These are phyloP conservation scores for Apiotrichum laibachii DNA, from an alignment of 1,284 basidiomycete species.

Conservation along the genomic window DNA sequence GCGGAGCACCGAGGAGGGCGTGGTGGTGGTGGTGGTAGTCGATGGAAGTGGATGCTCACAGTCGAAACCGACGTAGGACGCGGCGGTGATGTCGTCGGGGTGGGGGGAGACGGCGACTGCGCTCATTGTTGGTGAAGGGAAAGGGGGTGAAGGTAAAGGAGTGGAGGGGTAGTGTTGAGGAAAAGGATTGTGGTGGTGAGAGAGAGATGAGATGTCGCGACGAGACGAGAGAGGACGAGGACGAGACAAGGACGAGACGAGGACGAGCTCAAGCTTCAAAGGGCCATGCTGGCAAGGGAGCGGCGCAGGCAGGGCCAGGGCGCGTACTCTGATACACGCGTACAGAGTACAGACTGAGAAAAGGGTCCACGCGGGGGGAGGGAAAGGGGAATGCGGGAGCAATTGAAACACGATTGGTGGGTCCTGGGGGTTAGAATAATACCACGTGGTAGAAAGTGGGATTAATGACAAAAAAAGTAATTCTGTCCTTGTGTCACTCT, in stretches of 20 bases:
- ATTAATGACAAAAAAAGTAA: no score
- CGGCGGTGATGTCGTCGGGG: conserved; percentile 69
- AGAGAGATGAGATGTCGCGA: conserved; percentile 2
- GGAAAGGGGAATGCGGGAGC: neutral
- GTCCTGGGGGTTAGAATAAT: no score
- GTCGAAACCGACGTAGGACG: conserved; percentile 90
- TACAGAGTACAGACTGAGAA: no score
- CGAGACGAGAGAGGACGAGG: neutral
- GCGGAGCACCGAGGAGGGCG: neutral
- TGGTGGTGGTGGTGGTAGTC: no score
- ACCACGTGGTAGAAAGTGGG: no score
- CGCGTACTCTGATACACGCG: no score
- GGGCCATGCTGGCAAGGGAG: no score
- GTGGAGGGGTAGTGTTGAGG: neutral
- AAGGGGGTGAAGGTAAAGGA: neutral
- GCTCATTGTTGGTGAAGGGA: conserved; percentile 23
- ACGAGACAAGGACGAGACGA: conserved; percentile 2
- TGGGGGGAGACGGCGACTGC: conserved; percentile 26
- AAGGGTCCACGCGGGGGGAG: no score
- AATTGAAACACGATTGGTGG: neutral
- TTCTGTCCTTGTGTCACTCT: no score
- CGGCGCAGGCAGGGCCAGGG: no score
- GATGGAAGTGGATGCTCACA: conserved; percentile 44
- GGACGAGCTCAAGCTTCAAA: neutral
- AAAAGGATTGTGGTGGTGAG: neutral